phyloP scores from a whole-genome alignment of 208 protist species.

The Wallacemonas rigidus region DNA sequence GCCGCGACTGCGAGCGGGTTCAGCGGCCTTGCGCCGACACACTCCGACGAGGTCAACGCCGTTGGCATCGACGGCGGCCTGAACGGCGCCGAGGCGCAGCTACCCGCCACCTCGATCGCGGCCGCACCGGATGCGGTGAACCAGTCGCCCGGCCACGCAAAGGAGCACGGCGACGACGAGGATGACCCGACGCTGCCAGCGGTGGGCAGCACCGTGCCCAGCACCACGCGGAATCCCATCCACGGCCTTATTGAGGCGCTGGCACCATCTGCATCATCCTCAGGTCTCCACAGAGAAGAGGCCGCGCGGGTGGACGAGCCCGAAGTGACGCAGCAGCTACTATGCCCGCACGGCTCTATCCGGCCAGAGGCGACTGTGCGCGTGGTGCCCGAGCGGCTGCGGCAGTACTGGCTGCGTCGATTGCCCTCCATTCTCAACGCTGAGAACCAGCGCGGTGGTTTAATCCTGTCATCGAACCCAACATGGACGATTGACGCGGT shows the following conservation, averaged over 20 bases:
- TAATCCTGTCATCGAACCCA: constrained; percentile 21
- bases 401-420: constrained; percentile 50
- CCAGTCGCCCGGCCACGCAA: too few relatives aligned
- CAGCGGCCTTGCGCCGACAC: not conserved
- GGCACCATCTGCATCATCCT: not conserved
- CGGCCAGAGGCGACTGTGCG: constrained; percentile 38
- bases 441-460: constrained; percentile 25
- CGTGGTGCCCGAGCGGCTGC: constrained; percentile 44
- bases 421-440: constrained; percentile 36
- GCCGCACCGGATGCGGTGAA: too few relatives aligned
- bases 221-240: constrained; percentile 1
- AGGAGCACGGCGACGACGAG: not conserved
- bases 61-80: not conserved
- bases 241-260: constrained; percentile 18
- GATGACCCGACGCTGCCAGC: not conserved
- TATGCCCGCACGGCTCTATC: constrained; percentile 59
- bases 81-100: not conserved
- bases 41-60: not conserved
- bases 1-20: not conserved
- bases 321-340: constrained; percentile 18
- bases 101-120: too few relatives aligned
- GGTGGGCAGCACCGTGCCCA: constrained; percentile 10
- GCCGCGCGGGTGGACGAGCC: not conserved
- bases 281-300: not conserved
- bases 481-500: constrained; percentile 23